Conservation (phyloP, 2,329 filamentous ascomycete genomes). For the Neonectria neomacrospora region DNA sequence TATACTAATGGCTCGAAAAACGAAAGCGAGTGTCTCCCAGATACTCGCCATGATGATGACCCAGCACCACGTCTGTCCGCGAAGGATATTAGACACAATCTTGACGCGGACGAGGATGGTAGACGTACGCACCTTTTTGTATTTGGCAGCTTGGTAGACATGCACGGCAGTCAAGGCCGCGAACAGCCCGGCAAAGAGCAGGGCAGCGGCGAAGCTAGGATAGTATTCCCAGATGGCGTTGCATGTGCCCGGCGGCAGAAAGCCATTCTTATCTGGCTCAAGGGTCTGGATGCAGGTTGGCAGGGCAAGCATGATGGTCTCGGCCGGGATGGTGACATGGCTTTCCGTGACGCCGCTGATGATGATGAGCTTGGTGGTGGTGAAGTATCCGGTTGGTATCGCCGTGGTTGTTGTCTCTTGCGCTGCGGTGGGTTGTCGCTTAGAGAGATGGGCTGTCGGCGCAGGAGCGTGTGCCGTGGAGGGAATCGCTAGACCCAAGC, state of each 20-base stretch:
- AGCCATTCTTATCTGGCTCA: slow-evolving; percentile 48
- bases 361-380: slow-evolving; percentile 44
- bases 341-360: slow-evolving; percentile 34
- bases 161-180: slow-evolving; percentile 31
- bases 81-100: neutral
- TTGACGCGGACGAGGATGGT: neutral
- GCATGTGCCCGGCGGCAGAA: slow-evolving; percentile 47
- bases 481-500: slow-evolving; percentile 14
- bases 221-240: slow-evolving; percentile 50
- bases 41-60: slow-evolving; percentile 52
- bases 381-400: slow-evolving; percentile 38
- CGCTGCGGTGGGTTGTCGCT: slow-evolving; percentile 20
- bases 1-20: slow-evolving; percentile 37
- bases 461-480: slow-evolving; percentile 23
- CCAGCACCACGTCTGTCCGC: slow-evolving; percentile 47
- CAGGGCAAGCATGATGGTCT: slow-evolving; percentile 47
- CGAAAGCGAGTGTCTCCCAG: slow-evolving; percentile 40
- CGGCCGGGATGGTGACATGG: slow-evolving; percentile 41
- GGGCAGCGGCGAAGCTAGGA: slow-evolving; percentile 46
- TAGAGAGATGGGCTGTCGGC: neutral
- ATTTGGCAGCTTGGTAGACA: slow-evolving; percentile 35
- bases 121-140: slow-evolving; percentile 40
- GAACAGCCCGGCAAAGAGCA: slow-evolving; percentile 45
- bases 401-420: slow-evolving; percentile 11
- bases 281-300: slow-evolving; percentile 53